Evolutionary conservation across 139 green algal species (phyloP).

Genomic region (Picochlorum sp.): DNA sequence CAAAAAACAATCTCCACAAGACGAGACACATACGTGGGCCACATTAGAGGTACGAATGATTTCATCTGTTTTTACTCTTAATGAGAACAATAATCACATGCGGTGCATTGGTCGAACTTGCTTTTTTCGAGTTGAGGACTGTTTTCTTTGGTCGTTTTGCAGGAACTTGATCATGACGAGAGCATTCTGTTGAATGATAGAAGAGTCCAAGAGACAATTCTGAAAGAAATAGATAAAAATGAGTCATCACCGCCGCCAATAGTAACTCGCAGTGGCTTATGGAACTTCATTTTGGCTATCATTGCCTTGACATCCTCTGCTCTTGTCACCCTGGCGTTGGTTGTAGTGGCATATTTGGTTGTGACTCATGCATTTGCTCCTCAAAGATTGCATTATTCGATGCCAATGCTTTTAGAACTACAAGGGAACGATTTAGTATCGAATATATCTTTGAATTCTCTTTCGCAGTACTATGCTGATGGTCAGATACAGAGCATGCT

Average conservation of each 20-base stretch:
- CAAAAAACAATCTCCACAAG: no score
- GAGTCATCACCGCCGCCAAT: background rate
- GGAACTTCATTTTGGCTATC: conserved; percentile 6
- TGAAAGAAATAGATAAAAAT: no score
- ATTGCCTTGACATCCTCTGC: background rate
- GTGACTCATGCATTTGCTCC: conserved; percentile 15
- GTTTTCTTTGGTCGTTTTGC: no score
- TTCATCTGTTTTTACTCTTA: no score
- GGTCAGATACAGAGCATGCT: background rate
- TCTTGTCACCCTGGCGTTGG: conserved; percentile 5
- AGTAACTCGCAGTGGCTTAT: background rate
- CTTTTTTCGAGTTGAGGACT: no score
- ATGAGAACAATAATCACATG: no score
- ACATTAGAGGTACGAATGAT: no score
- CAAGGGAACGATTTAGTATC: conserved; percentile 7
- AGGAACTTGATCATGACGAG: no score
- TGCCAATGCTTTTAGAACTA: conserved; percentile 20
- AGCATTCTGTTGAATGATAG: no score
- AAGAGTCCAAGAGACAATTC: no score
- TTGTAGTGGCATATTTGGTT: conserved; percentile 17
- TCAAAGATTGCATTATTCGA: conserved; percentile 4
- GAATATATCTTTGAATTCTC: conserved; percentile 6
- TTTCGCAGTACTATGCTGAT: background rate
- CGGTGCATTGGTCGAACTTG: no score
- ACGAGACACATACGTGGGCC: no score